A percentile compares a stretch with the other conserved stretches of the same genome.
phyloP scores from a whole-genome alignment of 371 early-diverging fungal species.

The Syncephalastrum sp. region DNA sequence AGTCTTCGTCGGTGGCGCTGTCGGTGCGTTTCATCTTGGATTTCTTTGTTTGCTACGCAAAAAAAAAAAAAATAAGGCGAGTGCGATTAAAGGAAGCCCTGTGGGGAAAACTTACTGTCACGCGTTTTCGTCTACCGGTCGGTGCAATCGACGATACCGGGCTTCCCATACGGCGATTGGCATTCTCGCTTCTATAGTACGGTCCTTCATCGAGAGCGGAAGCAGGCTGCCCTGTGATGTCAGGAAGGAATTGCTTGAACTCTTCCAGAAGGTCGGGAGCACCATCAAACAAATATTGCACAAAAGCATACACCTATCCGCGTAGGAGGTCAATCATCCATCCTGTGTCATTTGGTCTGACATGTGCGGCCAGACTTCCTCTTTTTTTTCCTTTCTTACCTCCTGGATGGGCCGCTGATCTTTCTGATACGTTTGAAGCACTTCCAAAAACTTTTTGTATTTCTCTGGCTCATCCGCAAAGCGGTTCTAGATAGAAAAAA shows the following conservation, averaged over 20 bases:
- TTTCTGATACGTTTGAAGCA: constrained; percentile 92
- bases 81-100: neutral
- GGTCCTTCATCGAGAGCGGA: constrained; percentile 7
- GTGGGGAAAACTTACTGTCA: no score
- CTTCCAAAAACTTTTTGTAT: constrained; percentile 93
- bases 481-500: constrained; percentile 59
- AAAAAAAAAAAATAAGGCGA: neutral
- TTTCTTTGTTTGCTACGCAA: constrained; percentile 8
- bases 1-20: neutral
- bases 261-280: constrained; percentile 92
- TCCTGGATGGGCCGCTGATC: constrained; percentile 90
- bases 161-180: no score
- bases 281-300: constrained; percentile 78
- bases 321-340: neutral
- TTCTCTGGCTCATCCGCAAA: constrained; percentile 86
- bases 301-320: constrained; percentile 86
- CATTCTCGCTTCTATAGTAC: constrained; percentile 3
- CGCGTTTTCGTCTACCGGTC: no score
- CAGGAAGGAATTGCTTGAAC: constrained; percentile 96
- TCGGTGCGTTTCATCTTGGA: constrained; percentile 8
- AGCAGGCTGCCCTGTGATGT: constrained; percentile 45
- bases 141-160: no score
- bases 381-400: constrained; percentile 26
- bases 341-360: neutral
- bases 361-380: no score